phyloP scores from a whole-genome alignment of 2,329 filamentous ascomycete species.

The Apiospora sp. region DNA sequence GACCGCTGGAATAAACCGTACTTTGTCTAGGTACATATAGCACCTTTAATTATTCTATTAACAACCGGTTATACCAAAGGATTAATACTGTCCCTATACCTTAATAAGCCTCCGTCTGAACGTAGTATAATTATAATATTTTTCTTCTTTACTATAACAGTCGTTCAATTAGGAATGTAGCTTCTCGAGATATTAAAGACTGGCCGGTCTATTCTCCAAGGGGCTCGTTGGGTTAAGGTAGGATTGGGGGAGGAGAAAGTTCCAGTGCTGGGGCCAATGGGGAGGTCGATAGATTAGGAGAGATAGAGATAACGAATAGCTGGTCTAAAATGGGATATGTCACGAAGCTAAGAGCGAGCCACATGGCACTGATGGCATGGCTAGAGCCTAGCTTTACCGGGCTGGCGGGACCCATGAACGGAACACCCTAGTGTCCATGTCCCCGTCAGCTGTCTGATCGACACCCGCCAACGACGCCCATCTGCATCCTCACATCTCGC shows the following conservation, averaged over 20 bases:
- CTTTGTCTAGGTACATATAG: too few species aligned
- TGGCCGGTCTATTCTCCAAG: too few species aligned
- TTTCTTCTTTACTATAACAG: too few species aligned
- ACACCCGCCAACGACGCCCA: not conserved
- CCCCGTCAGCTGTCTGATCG: conserved; percentile 14
- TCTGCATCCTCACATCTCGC: not conserved
- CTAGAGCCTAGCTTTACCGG: not conserved
- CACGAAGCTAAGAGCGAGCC: not conserved
- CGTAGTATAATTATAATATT: too few species aligned
- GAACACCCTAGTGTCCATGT: conserved; percentile 8
- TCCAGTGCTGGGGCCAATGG: not conserved
- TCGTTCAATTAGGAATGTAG: too few species aligned
- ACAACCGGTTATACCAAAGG: too few species aligned
- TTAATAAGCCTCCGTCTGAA: too few species aligned
- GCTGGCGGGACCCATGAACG: conserved; percentile 15
- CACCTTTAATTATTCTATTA: too few species aligned
- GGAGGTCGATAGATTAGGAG: not conserved
- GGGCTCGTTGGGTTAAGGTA: not conserved
- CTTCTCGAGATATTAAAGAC: too few species aligned
- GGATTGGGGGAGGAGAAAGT: not conserved
- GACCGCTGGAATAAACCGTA: too few species aligned
- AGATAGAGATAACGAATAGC: not conserved
- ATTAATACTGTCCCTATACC: too few species aligned
- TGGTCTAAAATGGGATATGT: not conserved
- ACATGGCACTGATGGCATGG: not conserved